Percentiles rank a stretch among this genome's conserved stretches.
Conservation (phyloP, 169 alveolate species). For the Babesia gibsoni region DNA sequence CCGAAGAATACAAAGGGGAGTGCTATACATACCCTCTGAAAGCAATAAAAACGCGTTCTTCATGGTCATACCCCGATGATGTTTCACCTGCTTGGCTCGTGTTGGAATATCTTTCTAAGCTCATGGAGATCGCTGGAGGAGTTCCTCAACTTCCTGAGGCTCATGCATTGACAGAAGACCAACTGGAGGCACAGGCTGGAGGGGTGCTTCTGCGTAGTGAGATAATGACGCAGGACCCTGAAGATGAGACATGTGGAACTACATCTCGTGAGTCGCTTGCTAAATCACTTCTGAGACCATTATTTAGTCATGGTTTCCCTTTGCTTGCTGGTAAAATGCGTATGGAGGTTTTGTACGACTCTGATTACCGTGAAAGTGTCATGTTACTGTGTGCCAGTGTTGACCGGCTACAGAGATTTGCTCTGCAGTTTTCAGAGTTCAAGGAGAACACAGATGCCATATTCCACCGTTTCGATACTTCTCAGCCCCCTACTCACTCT, state of each 20-base stretch:
- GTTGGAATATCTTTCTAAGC: constrained; percentile 25
- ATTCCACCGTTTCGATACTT: neutral
- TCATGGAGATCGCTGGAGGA: constrained; percentile 42
- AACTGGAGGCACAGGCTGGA: constrained; percentile 51
- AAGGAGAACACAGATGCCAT: constrained; percentile 5
- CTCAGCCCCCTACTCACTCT: neutral
- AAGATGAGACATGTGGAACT: constrained; percentile 19
- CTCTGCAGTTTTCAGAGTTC: constrained; percentile 37
- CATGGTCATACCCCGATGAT: constrained; percentile 24
- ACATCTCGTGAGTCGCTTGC: constrained; percentile 21
- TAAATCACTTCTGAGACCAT: constrained; percentile 33
- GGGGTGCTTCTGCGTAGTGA: constrained; percentile 40
- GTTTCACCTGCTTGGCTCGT: constrained; percentile 31
- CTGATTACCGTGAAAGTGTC: constrained; percentile 30
- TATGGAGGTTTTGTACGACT: constrained; percentile 50
- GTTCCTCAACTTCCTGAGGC: constrained; percentile 50
- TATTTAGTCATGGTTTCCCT: constrained; percentile 18
- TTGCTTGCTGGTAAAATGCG: constrained; percentile 33
- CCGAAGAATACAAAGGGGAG: neutral
- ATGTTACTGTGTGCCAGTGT: constrained; percentile 13
- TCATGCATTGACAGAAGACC: constrained; percentile 43
- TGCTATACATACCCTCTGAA: neutral
- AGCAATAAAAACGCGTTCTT: neutral
- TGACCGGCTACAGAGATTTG: constrained; percentile 32
- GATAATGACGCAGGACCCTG: constrained; percentile 17